These are phyloP conservation scores for Osmozyma mogii DNA, from an alignment of 805 yeast species.

Conservation along the genomic window DNA sequence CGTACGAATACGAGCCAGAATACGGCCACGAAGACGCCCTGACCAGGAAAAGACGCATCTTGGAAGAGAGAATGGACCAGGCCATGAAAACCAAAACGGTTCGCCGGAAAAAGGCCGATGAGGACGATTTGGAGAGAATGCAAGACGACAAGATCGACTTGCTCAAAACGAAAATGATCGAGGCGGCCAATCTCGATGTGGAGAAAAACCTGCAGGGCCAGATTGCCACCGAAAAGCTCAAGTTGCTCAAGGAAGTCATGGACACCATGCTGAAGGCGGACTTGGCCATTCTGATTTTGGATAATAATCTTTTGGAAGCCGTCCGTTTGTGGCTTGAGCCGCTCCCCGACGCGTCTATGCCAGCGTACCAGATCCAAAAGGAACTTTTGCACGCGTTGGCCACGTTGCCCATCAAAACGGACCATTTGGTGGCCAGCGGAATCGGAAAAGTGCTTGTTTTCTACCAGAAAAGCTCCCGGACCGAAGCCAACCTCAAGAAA, in stretches of 20 bases:
- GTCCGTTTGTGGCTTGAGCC: slow-evolving; percentile 98
- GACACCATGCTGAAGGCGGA: slow-evolving; percentile 71
- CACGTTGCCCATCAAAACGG: slow-evolving; percentile 86
- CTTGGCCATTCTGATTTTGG: slow-evolving; percentile 86
- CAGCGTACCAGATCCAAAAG: slow-evolving; percentile 94
- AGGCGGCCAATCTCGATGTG: slow-evolving; percentile 72
- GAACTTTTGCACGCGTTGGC: slow-evolving; percentile 69
- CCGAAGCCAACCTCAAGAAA: slow-evolving; percentile 80
- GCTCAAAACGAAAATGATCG: slow-evolving; percentile 83
- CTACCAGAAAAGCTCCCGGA: slow-evolving; percentile 83
- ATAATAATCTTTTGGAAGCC: slow-evolving; percentile 87
- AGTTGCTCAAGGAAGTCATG: slow-evolving; percentile 71
- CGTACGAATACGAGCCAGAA: slow-evolving; percentile 7
- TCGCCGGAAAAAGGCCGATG: slow-evolving; percentile 65
- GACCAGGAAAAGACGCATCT: slow-evolving; percentile 52
- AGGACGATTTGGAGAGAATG: slow-evolving; percentile 90
- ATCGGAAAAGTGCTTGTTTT: slow-evolving; percentile 90
- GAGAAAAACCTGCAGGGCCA: slow-evolving; percentile 51
- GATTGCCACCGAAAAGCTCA: slow-evolving; percentile 72
- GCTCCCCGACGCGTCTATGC: slow-evolving; percentile 93
- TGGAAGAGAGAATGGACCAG: slow-evolving; percentile 76
- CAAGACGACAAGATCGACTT: slow-evolving; percentile 84
- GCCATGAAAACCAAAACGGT: slow-evolving; percentile 60
- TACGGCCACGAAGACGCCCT: slow-evolving; percentile 28
- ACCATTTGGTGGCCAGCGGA: slow-evolving; percentile 90